These are phyloP conservation scores for Mucor saturninus DNA, from an alignment of 371 early-diverging fungal genomes.

Conservation along the genomic window DNA sequence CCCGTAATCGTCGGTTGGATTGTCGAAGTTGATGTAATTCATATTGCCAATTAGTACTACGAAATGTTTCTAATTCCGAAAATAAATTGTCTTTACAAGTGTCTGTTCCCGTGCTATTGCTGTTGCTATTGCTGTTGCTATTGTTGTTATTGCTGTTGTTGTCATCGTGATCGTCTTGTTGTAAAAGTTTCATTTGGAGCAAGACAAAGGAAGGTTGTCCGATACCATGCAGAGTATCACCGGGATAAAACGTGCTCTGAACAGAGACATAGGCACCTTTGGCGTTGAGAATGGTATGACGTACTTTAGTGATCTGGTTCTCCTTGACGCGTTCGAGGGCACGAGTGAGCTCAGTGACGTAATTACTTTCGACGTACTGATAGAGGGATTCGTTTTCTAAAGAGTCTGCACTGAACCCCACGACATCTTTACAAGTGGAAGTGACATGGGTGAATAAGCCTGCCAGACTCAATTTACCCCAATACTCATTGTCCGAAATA, in stretches of 20 bases:
- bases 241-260: constrained; percentile 46
- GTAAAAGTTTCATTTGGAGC: constrained; percentile 25
- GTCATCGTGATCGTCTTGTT: not conserved
- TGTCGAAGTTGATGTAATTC: constrained; percentile 46
- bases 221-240: constrained; percentile 21
- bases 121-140: not conserved
- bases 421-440: constrained; percentile 27
- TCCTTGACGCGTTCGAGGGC: not conserved
- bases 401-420: constrained; percentile 44
- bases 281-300: constrained; percentile 40
- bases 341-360: constrained; percentile 39
- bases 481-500: constrained; percentile 30
- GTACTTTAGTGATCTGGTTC: constrained; percentile 23
- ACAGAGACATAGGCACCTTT: constrained; percentile 47
- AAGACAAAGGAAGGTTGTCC: constrained; percentile 39
- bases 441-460: constrained; percentile 59
- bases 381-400: constrained; percentile 53
- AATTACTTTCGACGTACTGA: constrained; percentile 51
- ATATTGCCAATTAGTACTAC: constrained; percentile 50
- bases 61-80: constrained; percentile 30
- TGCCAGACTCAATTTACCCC: constrained; percentile 61
- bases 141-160: no score
- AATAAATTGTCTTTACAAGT: constrained; percentile 28
- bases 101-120: no score
- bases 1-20: constrained; percentile 31